These are phyloP conservation scores for Penstemon davidsonii DNA, from an alignment of 257 asterid species.

Conservation along the genomic window DNA sequence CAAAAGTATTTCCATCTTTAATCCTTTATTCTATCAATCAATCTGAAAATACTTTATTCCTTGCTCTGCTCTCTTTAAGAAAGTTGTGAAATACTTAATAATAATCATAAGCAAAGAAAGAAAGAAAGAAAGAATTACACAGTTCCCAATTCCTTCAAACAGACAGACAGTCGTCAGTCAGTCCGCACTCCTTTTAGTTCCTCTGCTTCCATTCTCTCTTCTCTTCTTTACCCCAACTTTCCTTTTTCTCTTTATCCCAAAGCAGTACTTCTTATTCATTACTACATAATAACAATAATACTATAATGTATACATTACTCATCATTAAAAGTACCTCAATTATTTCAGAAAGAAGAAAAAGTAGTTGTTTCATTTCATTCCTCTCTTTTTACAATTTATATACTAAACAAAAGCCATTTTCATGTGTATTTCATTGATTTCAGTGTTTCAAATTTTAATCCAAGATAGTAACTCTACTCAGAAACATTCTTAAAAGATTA, in stretches of 20 bases:
- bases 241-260: slow-evolving; percentile 49
- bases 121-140: slow-evolving; percentile 27
- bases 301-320: slow-evolving; percentile 8
- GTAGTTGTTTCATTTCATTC: background rate
- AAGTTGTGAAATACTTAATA: background rate
- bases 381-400: background rate
- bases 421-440: no score
- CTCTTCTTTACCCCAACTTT: slow-evolving; percentile 31
- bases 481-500: no score
- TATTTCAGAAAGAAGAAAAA: slow-evolving; percentile 23
- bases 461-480: no score
- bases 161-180: slow-evolving; percentile 51
- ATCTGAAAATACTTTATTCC: slow-evolving; percentile 61
- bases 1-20: slow-evolving; percentile 30
- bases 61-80: slow-evolving; percentile 37
- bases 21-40: slow-evolving; percentile 64
- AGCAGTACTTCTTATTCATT: slow-evolving; percentile 26
- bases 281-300: slow-evolving; percentile 10
- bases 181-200: slow-evolving; percentile 46
- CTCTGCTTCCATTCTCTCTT: slow-evolving; percentile 25
- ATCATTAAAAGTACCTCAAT: slow-evolving; percentile 2
- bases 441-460: no score
- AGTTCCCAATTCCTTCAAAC: slow-evolving; percentile 75
- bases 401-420: no score
- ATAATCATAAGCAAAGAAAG: slow-evolving; percentile 27